These are phyloP conservation scores for Geranium rotundifolium DNA, from an alignment of 345 rosid genomes.

Conservation along the genomic window DNA sequence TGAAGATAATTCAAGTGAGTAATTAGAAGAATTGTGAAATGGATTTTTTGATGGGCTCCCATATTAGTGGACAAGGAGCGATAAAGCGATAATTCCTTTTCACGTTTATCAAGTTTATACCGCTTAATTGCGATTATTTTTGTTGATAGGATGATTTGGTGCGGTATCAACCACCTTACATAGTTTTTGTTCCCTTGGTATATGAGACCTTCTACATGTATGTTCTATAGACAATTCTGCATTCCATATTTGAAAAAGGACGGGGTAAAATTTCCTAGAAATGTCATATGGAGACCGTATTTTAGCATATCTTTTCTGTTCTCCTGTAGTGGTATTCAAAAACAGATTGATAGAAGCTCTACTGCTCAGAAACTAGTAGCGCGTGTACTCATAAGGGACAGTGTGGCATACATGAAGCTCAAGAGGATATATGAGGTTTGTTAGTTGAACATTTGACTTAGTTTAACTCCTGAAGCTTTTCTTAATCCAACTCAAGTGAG, in stretches of 20 bases:
- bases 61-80: background rate
- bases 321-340: constrained; percentile 72
- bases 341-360: constrained; percentile 67
- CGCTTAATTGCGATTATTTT: constrained; percentile 8
- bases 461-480: constrained; percentile 1
- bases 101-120: background rate
- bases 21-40: background rate
- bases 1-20: background rate
- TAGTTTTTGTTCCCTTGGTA: constrained; percentile 86
- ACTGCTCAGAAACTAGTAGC: constrained; percentile 55
- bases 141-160: constrained; percentile 69
- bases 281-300: no score
- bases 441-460: constrained; percentile 4
- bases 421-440: constrained; percentile 70
- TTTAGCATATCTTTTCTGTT: constrained; percentile 2
- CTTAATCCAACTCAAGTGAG: background rate
- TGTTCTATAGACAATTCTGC: no score
- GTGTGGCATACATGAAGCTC: constrained; percentile 54
- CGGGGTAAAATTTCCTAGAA: no score
- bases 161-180: no score
- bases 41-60: background rate
- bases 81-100: background rate
- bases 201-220: constrained; percentile 89
- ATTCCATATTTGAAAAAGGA: no score
- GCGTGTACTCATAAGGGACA: constrained; percentile 45